Evolutionary conservation across 164 flowering plant species (phyloP).

Genomic region (Kalanchoe fedtschenkoi): DNA sequence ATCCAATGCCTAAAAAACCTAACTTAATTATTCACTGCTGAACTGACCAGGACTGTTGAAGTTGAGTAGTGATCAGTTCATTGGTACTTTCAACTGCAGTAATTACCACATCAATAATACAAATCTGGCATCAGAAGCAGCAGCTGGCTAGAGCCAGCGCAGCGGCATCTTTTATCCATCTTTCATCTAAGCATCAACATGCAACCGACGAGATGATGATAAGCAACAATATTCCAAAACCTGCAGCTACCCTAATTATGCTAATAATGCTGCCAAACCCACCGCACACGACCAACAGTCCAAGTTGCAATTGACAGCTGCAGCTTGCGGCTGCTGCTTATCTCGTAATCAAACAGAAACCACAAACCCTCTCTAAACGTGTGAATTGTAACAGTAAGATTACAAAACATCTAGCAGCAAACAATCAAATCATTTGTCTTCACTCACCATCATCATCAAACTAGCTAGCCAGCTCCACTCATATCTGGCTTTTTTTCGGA

Average conservation of each 20-base stretch:
- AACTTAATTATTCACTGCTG: too few relatives aligned
- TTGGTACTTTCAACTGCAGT: conserved; percentile 3
- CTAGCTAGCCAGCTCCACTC: too few relatives aligned
- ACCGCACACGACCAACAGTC: not conserved
- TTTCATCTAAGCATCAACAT: not conserved
- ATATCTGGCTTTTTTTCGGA: too few relatives aligned
- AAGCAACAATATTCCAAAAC: not conserved
- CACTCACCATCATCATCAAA: too few relatives aligned
- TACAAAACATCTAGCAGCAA: too few relatives aligned
- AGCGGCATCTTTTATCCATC: not conserved
- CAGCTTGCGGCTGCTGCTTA: not conserved
- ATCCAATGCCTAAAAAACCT: too few relatives aligned
- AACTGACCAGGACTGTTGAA: too few relatives aligned
- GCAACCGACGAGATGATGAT: conserved; percentile 3
- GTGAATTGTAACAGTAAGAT: too few relatives aligned
- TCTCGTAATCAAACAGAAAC: conserved; percentile 1
- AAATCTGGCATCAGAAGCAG: not conserved
- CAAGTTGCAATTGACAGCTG: not conserved
- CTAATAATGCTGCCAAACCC: conserved; percentile 4
- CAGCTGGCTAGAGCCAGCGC: not conserved
- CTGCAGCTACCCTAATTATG: not conserved
- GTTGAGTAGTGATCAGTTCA: not conserved
- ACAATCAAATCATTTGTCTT: too few relatives aligned
- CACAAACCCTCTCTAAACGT: not conserved
- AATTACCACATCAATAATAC: not conserved